These are phyloP conservation scores for Colletotrichum eleusines DNA, from an alignment of 2,329 filamentous ascomycete species.

Conservation along the genomic window DNA sequence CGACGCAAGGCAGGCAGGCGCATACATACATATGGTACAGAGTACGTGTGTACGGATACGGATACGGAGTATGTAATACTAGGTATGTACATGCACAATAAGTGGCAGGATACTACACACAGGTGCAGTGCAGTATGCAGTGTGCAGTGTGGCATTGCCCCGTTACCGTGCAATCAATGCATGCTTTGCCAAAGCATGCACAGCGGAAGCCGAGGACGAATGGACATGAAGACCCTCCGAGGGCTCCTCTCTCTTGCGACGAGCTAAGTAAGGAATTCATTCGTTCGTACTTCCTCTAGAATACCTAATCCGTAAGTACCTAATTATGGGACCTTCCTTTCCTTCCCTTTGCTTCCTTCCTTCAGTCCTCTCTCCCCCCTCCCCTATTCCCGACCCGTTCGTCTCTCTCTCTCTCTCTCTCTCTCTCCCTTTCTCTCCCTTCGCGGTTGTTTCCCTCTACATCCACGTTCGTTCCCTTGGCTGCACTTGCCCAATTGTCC, in stretches of 20 bases:
- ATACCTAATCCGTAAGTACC: not conserved
- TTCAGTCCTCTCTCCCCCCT: not conserved
- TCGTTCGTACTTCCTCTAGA: not conserved
- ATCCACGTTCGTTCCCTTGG: not conserved
- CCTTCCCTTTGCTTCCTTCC: not conserved
- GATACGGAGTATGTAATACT: no score
- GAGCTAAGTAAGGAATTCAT: no score
- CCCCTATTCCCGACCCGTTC: not conserved
- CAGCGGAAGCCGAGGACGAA: not conserved
- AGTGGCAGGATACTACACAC: not conserved
- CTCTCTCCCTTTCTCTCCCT: not conserved
- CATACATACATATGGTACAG: not conserved
- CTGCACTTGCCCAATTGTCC: not conserved
- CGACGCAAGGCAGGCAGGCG: slow-evolving; percentile 11
- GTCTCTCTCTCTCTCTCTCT: not conserved
- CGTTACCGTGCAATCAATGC: not conserved
- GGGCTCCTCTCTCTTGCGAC: no score
- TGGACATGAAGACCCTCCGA: no score
- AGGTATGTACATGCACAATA: not conserved
- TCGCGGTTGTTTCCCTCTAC: not conserved
- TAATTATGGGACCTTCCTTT: not conserved
- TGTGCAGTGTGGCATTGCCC: no score
- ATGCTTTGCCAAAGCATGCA: not conserved
- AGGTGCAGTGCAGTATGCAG: no score
- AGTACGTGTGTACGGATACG: not conserved